phyloP scores from a whole-genome alignment of 2,329 filamentous ascomycete species.

The Phoma sp. region DNA sequence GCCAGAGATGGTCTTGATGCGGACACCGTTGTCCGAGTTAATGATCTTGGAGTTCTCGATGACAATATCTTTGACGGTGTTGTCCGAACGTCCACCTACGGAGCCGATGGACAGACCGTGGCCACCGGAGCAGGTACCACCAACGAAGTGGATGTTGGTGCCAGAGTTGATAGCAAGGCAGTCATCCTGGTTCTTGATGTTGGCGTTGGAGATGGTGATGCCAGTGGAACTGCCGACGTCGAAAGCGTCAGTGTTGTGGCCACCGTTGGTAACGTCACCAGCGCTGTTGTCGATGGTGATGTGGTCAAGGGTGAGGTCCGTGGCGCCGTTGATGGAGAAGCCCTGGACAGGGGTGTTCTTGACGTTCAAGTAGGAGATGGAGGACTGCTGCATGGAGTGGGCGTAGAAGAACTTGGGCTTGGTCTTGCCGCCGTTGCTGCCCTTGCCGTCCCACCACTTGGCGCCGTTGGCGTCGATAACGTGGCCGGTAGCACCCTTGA shows the following conservation, averaged over 20 bases:
- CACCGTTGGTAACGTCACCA: conserved; percentile 52
- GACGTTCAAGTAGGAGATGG: conserved; percentile 58
- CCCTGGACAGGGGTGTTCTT: conserved; percentile 63
- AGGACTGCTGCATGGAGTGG: conserved; percentile 59
- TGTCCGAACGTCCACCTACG: conserved; percentile 63
- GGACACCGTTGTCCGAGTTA: conserved; percentile 63
- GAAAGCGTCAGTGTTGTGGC: conserved; percentile 64
- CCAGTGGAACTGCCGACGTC: conserved; percentile 59
- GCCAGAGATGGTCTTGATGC: conserved; percentile 63
- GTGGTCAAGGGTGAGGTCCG: conserved; percentile 54
- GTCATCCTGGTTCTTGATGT: conserved; percentile 65
- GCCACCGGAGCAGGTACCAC: conserved; percentile 58
- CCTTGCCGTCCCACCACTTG: conserved; percentile 59
- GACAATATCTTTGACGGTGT: conserved; percentile 60
- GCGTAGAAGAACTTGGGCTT: conserved; percentile 62
- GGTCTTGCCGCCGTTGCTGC: conserved; percentile 54
- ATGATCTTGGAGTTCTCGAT: conserved; percentile 57
- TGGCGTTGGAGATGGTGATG: conserved; percentile 59
- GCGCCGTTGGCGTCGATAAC: conserved; percentile 64
- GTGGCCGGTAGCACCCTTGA: conserved; percentile 63
- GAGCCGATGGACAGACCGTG: conserved; percentile 66
- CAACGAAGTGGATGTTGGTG: conserved; percentile 47
- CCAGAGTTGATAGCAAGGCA: conserved; percentile 66
- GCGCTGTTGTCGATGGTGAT: conserved; percentile 65
- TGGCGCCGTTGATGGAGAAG: conserved; percentile 56